These are phyloP conservation scores for Thinopyrum obtusiflorum DNA, from an alignment of 202 grass and related monocot genomes.

Conservation along the genomic window DNA sequence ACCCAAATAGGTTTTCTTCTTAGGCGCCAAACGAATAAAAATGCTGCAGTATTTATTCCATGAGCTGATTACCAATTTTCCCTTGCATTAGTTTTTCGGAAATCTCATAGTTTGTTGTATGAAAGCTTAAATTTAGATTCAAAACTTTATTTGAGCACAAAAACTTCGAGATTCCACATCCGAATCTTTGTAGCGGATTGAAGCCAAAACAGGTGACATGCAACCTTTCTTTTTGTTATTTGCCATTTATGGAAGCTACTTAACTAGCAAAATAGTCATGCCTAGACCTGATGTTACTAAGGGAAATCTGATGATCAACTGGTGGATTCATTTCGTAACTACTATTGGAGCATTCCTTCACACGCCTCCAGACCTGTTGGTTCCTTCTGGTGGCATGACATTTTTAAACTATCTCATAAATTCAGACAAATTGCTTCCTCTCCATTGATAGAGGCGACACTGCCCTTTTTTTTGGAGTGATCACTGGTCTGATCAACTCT, in stretches of 20 bases:
- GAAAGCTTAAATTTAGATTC: neutral
- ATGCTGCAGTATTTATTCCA: neutral
- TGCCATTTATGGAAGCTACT: neutral
- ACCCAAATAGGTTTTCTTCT: neutral
- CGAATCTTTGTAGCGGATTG: too few species aligned
- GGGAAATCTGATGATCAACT: neutral
- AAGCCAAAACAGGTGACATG: neutral
- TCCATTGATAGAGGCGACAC: neutral
- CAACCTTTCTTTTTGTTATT: neutral
- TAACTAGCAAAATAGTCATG: neutral
- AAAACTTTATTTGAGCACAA: neutral
- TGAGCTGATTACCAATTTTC: neutral
- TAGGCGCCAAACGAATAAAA: neutral
- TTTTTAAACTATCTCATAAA: neutral
- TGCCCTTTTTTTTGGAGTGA: neutral
- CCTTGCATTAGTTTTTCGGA: neutral
- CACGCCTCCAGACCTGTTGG: neutral
- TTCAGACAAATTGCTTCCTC: neutral
- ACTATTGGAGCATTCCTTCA: neutral
- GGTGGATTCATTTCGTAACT: neutral
- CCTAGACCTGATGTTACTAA: neutral
- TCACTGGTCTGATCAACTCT: neutral
- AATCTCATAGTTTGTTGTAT: neutral
- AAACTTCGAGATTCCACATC: neutral
- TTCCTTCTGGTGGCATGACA: neutral